Conservation (phyloP, 768 basidiomycete genomes). For the Suillus variegatus region DNA sequence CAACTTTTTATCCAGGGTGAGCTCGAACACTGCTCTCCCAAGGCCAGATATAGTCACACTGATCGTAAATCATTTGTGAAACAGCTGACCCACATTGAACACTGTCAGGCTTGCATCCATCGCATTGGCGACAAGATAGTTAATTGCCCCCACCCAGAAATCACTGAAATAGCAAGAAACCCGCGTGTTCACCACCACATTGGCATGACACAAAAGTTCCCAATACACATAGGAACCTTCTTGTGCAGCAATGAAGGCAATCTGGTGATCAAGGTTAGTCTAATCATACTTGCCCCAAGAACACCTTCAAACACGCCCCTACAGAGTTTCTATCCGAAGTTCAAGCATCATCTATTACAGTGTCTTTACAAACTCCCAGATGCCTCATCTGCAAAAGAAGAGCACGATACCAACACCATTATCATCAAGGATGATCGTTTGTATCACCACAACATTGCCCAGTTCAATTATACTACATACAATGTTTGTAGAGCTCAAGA, state of each 20-base stretch:
- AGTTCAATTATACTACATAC: too few relatives aligned
- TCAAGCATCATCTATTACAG: too few relatives aligned
- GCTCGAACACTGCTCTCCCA: constrained; percentile 29
- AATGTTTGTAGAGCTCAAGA: too few relatives aligned
- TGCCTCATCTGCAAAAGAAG: too few relatives aligned
- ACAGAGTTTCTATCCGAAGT: too few relatives aligned
- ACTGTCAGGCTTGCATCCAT: not conserved
- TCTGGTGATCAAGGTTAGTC: constrained; percentile 2
- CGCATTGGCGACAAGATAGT: not conserved
- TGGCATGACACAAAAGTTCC: constrained; percentile 10
- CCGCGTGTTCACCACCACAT: constrained; percentile 21
- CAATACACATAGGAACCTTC: not conserved
- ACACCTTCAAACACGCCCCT: too few relatives aligned
- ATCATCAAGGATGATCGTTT: too few relatives aligned
- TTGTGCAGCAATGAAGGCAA: constrained; percentile 19
- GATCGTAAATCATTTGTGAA: constrained; percentile 4
- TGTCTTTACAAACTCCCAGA: too few relatives aligned
- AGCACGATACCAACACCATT: too few relatives aligned
- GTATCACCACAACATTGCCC: too few relatives aligned
- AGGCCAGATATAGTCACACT: not conserved
- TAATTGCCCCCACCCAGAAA: not conserved
- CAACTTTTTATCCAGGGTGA: constrained; percentile 28
- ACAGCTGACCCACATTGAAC: constrained; percentile 8
- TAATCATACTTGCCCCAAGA: too few relatives aligned
- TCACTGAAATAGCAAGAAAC: not conserved